Evolutionary conservation across 371 early-diverging fungal species (phyloP).

Genomic region (Massospora cicadina): DNA sequence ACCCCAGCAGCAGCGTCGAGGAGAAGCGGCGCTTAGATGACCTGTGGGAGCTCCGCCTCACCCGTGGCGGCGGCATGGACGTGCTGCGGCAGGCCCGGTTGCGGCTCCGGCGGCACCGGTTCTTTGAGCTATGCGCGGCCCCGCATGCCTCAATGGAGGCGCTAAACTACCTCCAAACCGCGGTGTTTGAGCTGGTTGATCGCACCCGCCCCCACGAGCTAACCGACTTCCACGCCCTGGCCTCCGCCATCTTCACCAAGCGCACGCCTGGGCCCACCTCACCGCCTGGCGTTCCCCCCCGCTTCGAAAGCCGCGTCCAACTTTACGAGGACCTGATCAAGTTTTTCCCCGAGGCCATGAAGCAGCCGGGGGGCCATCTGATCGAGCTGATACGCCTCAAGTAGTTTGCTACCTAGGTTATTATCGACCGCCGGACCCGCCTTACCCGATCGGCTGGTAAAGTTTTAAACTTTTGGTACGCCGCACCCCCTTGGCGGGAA

Average conservation of each 20-base stretch:
- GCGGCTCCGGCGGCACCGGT: conserved; percentile 40
- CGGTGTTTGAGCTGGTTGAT: conserved; percentile 43
- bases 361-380: conserved; percentile 56
- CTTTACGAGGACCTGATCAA: conserved; percentile 49
- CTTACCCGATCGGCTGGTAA: no score
- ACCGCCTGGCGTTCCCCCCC: background rate
- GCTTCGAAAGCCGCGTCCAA: conserved; percentile 30
- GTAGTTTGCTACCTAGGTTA: background rate
- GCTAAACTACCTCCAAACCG: conserved; percentile 41
- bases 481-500: no score
- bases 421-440: no score
- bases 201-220: conserved; percentile 38
- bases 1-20: conserved; percentile 44
- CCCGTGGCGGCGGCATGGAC: conserved; percentile 28
- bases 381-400: conserved; percentile 27
- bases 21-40: conserved; percentile 49
- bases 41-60: conserved; percentile 61
- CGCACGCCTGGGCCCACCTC: no score
- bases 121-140: conserved; percentile 11
- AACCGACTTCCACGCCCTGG: conserved; percentile 40
- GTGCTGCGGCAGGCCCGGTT: conserved; percentile 39
- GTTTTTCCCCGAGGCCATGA: conserved; percentile 61
- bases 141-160: conserved; percentile 24
- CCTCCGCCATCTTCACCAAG: conserved; percentile 28
- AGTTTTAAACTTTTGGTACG: no score